phyloP scores from a whole-genome alignment of 1,139 yeast species.

The Yarrowia galli region DNA sequence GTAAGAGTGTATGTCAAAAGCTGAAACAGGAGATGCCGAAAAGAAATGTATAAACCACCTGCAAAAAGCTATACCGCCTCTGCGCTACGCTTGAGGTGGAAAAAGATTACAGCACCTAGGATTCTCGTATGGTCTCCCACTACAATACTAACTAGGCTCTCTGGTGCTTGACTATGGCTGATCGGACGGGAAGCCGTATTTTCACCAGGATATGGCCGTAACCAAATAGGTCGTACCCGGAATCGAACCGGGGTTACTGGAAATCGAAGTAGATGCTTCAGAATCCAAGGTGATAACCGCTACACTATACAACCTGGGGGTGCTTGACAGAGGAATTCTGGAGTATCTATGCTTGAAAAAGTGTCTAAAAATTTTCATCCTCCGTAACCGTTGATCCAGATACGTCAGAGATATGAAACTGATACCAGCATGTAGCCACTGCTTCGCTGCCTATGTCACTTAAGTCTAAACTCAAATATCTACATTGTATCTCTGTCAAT shows the following conservation, averaged over 20 bases:
- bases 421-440: background rate
- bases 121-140: conserved; percentile 39
- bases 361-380: too few species aligned
- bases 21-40: too few species aligned
- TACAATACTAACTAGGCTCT: conserved; percentile 38
- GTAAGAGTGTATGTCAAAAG: too few species aligned
- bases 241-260: conserved; percentile 39
- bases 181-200: conserved; percentile 39
- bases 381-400: too few species aligned
- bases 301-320: conserved; percentile 32
- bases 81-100: background rate
- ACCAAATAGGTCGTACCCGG: conserved; percentile 36
- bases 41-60: too few species aligned
- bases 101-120: conserved; percentile 37
- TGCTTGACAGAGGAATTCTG: background rate
- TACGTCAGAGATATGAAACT: background rate
- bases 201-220: conserved; percentile 39
- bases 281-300: conserved; percentile 39
- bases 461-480: background rate
- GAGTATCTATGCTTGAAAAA: background rate
- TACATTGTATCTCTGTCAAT: background rate
- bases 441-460: too few species aligned
- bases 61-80: too few species aligned
- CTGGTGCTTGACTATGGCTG: conserved; percentile 39
- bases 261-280: conserved; percentile 26